Conservation (phyloP, 2,329 filamentous ascomycete genomes). For the Ophiocordyceps camponoti-saundersi region DNA sequence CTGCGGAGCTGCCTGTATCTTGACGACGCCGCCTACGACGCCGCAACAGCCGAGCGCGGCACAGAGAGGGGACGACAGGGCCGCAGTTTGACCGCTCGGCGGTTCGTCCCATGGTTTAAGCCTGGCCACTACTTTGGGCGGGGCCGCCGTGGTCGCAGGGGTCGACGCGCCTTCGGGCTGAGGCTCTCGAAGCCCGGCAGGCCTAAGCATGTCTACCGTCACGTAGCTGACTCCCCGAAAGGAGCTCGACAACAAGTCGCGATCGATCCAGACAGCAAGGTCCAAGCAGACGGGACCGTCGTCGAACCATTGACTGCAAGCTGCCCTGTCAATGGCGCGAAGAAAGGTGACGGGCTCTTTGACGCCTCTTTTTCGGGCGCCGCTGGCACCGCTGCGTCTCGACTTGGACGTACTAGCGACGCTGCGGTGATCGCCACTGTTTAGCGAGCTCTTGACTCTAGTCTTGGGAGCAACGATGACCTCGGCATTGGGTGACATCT, state of each 20-base stretch:
- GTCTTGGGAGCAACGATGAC: constrained; percentile 95
- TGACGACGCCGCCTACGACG: constrained; percentile 72
- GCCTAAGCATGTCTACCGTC: constrained; percentile 71
- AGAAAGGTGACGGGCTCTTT: constrained; percentile 67
- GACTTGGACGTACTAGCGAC: constrained; percentile 64
- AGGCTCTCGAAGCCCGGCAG: constrained; percentile 57
- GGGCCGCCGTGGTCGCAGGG: constrained; percentile 23
- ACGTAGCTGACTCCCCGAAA: constrained; percentile 65
- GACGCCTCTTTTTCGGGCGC: constrained; percentile 34
- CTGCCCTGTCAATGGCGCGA: constrained; percentile 54
- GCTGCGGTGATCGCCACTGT: constrained; percentile 59
- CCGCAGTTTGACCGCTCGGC: constrained; percentile 63
- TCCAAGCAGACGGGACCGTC: constrained; percentile 38
- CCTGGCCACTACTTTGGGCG: constrained; percentile 54
- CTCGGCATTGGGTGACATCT: constrained; percentile 85
- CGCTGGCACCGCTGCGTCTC: constrained; percentile 64
- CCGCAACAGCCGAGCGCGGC: constrained; percentile 52
- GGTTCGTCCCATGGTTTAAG: constrained; percentile 71
- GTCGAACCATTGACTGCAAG: constrained; percentile 65
- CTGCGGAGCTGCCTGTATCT: constrained; percentile 65
- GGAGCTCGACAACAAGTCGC: constrained; percentile 55
- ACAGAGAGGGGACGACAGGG: constrained; percentile 64
- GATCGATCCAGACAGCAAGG: constrained; percentile 72
- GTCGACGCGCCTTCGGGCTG: constrained; percentile 50
- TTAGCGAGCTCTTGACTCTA: constrained; percentile 50